Percentiles rank a stretch among this genome's conserved stretches.
Conservation (phyloP, 371 early-diverging fungal species). For the Lichtheimia ornata region DNA sequence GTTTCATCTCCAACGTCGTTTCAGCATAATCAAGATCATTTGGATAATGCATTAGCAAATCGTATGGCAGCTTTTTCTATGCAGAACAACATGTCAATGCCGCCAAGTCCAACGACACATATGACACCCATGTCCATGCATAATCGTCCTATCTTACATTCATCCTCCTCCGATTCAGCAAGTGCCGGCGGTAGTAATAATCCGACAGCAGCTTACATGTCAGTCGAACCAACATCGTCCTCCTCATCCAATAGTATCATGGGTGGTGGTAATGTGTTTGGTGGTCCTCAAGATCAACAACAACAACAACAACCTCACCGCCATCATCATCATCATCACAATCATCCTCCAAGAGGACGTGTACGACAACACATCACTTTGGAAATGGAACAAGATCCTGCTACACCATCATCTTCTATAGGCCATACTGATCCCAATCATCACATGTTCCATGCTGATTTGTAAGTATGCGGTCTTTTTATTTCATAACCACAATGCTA, state of each 20-base stretch:
- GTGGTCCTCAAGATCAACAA: background rate
- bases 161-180: background rate
- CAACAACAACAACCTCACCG: background rate
- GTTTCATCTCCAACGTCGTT: slow-evolving; percentile 10
- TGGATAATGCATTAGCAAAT: slow-evolving; percentile 18
- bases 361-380: slow-evolving; percentile 11
- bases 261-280: background rate
- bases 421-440: background rate
- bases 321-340: slow-evolving; percentile 5
- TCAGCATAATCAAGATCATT: slow-evolving; percentile 15
- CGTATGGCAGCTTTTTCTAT: slow-evolving; percentile 20
- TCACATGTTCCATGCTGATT: slow-evolving; percentile 1
- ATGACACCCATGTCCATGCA: slow-evolving; percentile 15
- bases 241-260: background rate
- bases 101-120: slow-evolving; percentile 21
- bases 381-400: slow-evolving; percentile 5
- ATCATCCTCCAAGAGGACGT: slow-evolving; percentile 6
- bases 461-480: background rate
- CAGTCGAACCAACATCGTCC: background rate
- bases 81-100: slow-evolving; percentile 18
- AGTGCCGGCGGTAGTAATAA: background rate
- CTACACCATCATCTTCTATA: background rate
- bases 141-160: slow-evolving; percentile 9
- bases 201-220: background rate
- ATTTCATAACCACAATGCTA: background rate